phyloP scores from a whole-genome alignment of 139 green algal genomes.

The Ettlia oleoabundans region DNA sequence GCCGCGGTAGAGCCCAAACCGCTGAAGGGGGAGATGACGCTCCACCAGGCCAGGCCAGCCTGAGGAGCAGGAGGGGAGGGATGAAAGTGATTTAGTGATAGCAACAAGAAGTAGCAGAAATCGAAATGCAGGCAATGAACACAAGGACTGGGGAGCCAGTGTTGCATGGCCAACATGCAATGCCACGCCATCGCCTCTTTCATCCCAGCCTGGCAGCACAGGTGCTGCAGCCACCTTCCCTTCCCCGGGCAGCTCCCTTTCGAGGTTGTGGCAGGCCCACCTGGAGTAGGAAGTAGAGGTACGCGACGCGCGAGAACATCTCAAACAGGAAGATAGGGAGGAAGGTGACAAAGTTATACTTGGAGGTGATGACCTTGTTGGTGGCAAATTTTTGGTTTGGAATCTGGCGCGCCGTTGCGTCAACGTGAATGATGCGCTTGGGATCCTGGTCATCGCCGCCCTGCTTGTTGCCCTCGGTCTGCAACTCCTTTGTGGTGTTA shows the following conservation, averaged over 20 bases:
- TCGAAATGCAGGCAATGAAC: too few species aligned
- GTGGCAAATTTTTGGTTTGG: slow-evolving; percentile 29
- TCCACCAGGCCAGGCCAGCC: slow-evolving; percentile 62
- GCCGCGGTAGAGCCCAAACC: slow-evolving; percentile 58
- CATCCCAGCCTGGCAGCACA: not conserved
- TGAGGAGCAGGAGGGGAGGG: slow-evolving; percentile 30
- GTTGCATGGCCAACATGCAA: too few species aligned
- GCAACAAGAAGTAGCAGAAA: too few species aligned
- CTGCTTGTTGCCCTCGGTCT: not conserved
- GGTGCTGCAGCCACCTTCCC: not conserved
- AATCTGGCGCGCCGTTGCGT: not conserved
- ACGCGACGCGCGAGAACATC: slow-evolving; percentile 81
- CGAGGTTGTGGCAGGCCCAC: not conserved
- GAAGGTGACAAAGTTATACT: slow-evolving; percentile 86
- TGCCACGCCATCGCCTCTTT: not conserved
- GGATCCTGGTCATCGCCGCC: not conserved
- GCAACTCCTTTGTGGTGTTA: not conserved
- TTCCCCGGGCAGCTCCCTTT: too few species aligned
- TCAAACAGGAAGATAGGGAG: slow-evolving; percentile 80
- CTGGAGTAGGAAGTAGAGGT: slow-evolving; percentile 86
- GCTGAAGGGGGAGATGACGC: slow-evolving; percentile 61
- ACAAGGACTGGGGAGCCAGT: too few species aligned
- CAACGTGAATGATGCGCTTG: slow-evolving; percentile 34
- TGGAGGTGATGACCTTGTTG: slow-evolving; percentile 76
- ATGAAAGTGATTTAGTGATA: not conserved